A percentile compares a stretch with the other conserved stretches of the same genome.
These are phyloP conservation scores for Trypanosoma boissoni DNA, from an alignment of 208 protist species.

Conservation along the genomic window DNA sequence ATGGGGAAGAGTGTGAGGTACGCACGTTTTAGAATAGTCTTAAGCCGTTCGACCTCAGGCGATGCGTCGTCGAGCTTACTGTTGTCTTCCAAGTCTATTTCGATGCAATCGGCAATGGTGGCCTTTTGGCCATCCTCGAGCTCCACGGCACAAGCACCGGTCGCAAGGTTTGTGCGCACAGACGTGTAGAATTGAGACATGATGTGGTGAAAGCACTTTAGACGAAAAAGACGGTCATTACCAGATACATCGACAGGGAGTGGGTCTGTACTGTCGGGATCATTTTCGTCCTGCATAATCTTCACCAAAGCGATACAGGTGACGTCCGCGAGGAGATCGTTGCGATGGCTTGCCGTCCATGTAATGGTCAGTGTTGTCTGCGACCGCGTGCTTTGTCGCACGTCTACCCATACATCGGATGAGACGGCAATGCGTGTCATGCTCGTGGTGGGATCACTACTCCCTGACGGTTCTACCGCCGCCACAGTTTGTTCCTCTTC, in stretches of 20 bases:
- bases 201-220: slow-evolving; percentile 93
- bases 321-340: slow-evolving; percentile 87
- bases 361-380: slow-evolving; percentile 85
- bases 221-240: slow-evolving; percentile 81
- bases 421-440: slow-evolving; percentile 51
- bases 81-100: slow-evolving; percentile 66
- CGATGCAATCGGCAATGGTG: slow-evolving; percentile 80
- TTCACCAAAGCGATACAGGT: slow-evolving; percentile 85
- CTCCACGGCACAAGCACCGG: slow-evolving; percentile 56
- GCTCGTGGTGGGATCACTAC: slow-evolving; percentile 21
- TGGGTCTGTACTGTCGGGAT: slow-evolving; percentile 39
- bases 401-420: slow-evolving; percentile 71
- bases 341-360: slow-evolving; percentile 82
- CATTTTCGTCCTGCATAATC: slow-evolving; percentile 59
- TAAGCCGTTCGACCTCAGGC: slow-evolving; percentile 64
- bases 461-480: slow-evolving; percentile 4
- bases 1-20: slow-evolving; percentile 91
- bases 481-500: slow-evolving; percentile 26
- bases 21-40: slow-evolving; percentile 80
- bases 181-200: slow-evolving; percentile 84
- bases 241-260: slow-evolving; percentile 77
- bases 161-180: slow-evolving; percentile 75
- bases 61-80: slow-evolving; percentile 58
- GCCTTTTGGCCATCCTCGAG: slow-evolving; percentile 71
- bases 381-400: slow-evolving; percentile 61